These are phyloP conservation scores for Globomyces pollinis-pini DNA, from an alignment of 192 early-diverging fungal genomes.

Conservation along the genomic window DNA sequence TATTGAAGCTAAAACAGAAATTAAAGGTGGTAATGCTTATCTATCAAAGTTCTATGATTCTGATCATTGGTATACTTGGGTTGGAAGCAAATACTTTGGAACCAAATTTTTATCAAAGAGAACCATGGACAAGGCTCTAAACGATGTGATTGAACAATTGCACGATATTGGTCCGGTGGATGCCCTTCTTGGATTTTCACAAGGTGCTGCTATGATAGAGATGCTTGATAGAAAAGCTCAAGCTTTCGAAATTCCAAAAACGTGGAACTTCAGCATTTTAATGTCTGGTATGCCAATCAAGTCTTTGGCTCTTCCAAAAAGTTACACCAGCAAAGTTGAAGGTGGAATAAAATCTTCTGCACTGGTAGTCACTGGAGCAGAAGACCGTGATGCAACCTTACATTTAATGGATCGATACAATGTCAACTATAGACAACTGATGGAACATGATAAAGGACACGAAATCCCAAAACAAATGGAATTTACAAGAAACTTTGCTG, in stretches of 20 bases:
- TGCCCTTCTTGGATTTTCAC: constrained; percentile 7
- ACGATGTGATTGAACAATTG: not conserved
- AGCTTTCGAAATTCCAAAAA: not conserved
- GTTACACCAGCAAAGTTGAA: too few relatives aligned
- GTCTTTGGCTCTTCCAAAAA: too few relatives aligned
- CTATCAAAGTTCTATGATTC: too few relatives aligned
- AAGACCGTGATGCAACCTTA: not conserved
- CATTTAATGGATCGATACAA: constrained; percentile 3
- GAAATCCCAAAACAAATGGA: not conserved
- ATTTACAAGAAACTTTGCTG: not conserved
- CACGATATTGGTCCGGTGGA: not conserved
- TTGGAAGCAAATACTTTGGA: too few relatives aligned
- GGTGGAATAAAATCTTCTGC: too few relatives aligned
- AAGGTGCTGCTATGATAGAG: not conserved
- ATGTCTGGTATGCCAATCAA: not conserved
- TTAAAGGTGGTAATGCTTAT: not conserved
- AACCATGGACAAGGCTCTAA: not conserved
- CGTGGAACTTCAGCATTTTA: constrained; percentile 2
- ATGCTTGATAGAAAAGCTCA: not conserved
- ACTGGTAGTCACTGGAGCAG: not conserved
- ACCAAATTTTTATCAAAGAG: too few relatives aligned
- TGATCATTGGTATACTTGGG: too few relatives aligned
- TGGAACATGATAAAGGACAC: not conserved
- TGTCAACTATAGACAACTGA: not conserved
- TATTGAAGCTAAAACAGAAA: not conserved